Base-by-base conservation (phyloP, 345 rosid genomes). In the Moringa oleifera region DNA sequence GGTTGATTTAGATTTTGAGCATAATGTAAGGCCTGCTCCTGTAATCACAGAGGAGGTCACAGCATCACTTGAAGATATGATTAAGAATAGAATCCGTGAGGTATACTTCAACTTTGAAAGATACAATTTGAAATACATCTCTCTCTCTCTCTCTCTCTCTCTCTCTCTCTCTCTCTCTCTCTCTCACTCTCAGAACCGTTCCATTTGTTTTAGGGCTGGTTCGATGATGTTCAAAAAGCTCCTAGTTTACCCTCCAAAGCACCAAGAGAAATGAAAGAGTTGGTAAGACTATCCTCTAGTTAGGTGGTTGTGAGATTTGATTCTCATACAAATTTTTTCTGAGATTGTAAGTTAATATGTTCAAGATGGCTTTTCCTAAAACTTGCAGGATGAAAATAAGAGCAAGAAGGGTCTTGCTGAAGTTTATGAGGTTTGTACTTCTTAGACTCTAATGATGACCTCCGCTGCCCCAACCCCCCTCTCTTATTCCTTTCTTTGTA, bases 321-420 rank as follows among this genome's bases (percentile, higher is more conserved):
- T 57, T 18, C 49, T 45, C 11, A 4, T 36, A 24, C 15, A 18
- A 18, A 11, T 25, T 47, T 45, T 56, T 36, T 0, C n/a, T 33
- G 23, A 47, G 18, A 17, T 16, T 15, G 23, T 21, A 41, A 23
- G 54, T 46, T 20, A 49, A 59, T 25, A 54, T 46, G 33, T 37
- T 37, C 8, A n/a, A 28, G 55, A 49, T 66, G 24, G 24, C 11
- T 41, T 55, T 56, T 56, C 56, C 12, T 41, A 22, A 58, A 52
- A 46, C 51, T 60, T 85, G 72, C 87, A 94, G 99, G 95, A 94
- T 57, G 97, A 94, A 51, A 88, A 71, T 68, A 94, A 88, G 75
- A 94, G 96, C 82, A 90, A 88, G 79, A 88, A 81, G 80, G 92
- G 97, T 72, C 95, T 94, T 45, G 99, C 89, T 20, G 96, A 94